phyloP scores from a whole-genome alignment of 1,139 yeast species.

The Geotrichum candidum region DNA sequence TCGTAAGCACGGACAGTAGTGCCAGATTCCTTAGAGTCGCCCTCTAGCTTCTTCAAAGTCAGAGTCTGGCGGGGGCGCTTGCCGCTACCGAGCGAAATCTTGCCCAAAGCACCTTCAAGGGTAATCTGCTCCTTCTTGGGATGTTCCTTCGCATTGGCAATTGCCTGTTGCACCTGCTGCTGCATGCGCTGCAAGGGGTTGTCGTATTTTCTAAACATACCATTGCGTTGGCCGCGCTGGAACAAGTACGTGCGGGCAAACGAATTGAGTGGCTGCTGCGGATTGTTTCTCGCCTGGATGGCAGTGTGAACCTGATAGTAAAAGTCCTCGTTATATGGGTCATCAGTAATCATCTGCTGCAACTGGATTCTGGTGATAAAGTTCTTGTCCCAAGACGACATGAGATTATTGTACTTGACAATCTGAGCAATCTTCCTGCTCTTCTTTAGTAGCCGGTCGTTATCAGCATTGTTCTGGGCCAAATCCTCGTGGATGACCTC shows the following conservation, averaged over 20 bases:
- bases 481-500: conserved; percentile 35
- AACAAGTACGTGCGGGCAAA: conserved; percentile 94
- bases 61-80: conserved; percentile 86
- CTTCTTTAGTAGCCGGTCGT: conserved; percentile 50
- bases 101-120: conserved; percentile 88
- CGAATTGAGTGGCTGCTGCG: conserved; percentile 44
- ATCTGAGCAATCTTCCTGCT: conserved; percentile 76
- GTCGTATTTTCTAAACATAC: conserved; percentile 66
- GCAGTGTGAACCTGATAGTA: conserved; percentile 92
- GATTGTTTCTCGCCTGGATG: conserved; percentile 57
- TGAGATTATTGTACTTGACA: conserved; percentile 80
- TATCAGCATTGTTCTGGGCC: conserved; percentile 25
- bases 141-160: conserved; percentile 86
- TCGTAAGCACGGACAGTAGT: conserved; percentile 14
- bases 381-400: conserved; percentile 96
- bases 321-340: conserved; percentile 95
- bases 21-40: background rate
- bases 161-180: conserved; percentile 95
- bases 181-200: conserved; percentile 96
- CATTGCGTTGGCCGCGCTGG: conserved; percentile 68
- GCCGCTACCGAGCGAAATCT: conserved; percentile 73
- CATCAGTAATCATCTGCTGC: conserved; percentile 93
- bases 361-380: conserved; percentile 90
- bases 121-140: conserved; percentile 68
- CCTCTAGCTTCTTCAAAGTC: conserved; percentile 45